Conservation (phyloP, 768 basidiomycete species). For the Calocybe cyanea region DNA sequence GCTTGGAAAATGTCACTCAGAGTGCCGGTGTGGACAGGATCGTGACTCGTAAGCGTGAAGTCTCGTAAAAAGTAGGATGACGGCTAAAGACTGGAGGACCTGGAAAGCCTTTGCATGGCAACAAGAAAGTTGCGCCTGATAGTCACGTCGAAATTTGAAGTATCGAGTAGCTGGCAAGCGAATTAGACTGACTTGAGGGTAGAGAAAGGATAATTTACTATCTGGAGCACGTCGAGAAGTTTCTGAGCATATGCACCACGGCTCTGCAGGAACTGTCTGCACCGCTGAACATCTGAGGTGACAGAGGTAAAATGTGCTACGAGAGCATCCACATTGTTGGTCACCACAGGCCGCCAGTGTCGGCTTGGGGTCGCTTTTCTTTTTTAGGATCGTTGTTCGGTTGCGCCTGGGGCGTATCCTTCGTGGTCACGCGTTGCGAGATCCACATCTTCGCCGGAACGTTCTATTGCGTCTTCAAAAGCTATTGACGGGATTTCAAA, state of each 20-base stretch:
- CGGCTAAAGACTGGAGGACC: constrained; percentile 9
- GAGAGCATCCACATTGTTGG: too few relatives aligned
- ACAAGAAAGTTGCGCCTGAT: constrained; percentile 7
- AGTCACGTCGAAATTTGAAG: background rate
- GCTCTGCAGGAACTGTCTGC: background rate
- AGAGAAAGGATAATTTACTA: background rate
- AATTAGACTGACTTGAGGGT: background rate
- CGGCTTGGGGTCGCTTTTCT: too few relatives aligned
- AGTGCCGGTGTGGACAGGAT: constrained; percentile 3
- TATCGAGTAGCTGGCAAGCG: background rate
- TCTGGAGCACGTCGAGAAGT: constrained; percentile 5
- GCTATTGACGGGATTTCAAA: too few relatives aligned
- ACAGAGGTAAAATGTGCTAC: background rate
- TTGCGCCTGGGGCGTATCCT: too few relatives aligned
- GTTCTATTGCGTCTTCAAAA: too few relatives aligned
- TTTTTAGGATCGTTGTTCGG: too few relatives aligned
- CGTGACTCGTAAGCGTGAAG: background rate
- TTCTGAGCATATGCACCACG: constrained; percentile 1
- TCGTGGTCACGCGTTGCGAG: too few relatives aligned
- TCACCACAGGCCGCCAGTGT: too few relatives aligned
- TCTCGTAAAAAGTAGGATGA: background rate
- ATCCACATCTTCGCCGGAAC: too few relatives aligned
- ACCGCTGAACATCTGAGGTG: background rate
- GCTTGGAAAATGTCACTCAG: constrained; percentile 11
- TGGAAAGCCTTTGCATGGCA: constrained; percentile 9